Conservation (phyloP, 1,284 basidiomycete genomes). For the Tilletiopsis washingtonensis region DNA sequence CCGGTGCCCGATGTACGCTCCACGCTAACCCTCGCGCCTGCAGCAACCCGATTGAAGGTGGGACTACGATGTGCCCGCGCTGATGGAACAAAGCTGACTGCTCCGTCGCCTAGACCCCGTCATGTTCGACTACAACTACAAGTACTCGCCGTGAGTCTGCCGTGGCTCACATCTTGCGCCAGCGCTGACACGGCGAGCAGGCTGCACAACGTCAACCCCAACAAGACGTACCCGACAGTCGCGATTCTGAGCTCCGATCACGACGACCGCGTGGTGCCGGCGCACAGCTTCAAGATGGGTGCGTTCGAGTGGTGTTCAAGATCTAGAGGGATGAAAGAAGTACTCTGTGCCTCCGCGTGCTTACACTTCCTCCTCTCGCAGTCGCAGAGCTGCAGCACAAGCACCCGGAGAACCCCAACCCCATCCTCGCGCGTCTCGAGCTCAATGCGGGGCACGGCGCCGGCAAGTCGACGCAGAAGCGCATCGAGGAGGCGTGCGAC, state of each 20-base stretch:
- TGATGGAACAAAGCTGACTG: too few species aligned
- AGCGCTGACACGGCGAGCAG: too few species aligned
- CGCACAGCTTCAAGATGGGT: constrained; percentile 44
- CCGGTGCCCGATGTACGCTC: too few species aligned
- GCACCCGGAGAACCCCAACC: constrained; percentile 35
- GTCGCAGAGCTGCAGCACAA: too few species aligned
- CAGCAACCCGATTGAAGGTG: too few species aligned
- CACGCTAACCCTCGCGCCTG: too few species aligned
- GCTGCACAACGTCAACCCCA: constrained; percentile 36
- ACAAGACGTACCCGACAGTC: constrained; percentile 39
- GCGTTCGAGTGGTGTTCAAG: too few species aligned
- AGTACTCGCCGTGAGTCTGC: too few species aligned
- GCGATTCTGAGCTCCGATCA: constrained; percentile 42
- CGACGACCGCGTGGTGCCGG: constrained; percentile 43
- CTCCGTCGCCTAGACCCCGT: constrained; percentile 51
- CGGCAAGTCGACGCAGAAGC: constrained; percentile 41
- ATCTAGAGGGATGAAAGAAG: too few species aligned
- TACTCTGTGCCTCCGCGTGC: not conserved
- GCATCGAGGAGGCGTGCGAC: constrained; percentile 7
- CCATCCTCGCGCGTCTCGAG: constrained; percentile 40
- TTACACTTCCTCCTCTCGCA: too few species aligned
- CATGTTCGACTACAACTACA: constrained; percentile 39
- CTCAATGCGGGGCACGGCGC: constrained; percentile 45
- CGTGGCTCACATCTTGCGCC: too few species aligned
- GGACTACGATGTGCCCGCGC: too few species aligned